Base-by-base conservation (phyloP, 345 rosid species). In the Lepidium africanum region DNA sequence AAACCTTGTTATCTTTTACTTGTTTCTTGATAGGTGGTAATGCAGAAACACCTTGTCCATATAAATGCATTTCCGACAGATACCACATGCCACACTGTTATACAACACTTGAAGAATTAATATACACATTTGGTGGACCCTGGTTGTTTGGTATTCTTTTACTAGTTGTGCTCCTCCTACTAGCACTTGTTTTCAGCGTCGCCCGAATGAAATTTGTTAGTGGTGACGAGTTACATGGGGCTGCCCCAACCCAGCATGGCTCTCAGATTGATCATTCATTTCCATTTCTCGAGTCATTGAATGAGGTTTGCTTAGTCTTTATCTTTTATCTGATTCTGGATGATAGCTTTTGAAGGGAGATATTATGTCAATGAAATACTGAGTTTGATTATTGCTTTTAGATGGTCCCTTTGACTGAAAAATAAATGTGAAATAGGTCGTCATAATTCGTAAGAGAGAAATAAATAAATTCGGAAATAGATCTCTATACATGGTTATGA, bases 91-190 rank as follows among this genome's bases (percentile, higher is more conserved):
- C 98, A 57, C 80, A 86, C 73, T 92, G 98, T 80, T 87, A 87
- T 65, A 92, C 98, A 8, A 79, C 92, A 38, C 85, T 92, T 59
- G 98, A 92, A 75, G 98, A 92, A 81, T 71, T 92, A 66, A 82
- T 92, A 37, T 85, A 92, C 82, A 87, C 98, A 63, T 92, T 92
- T 83, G 98, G 98, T 59, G 96, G 98, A 30, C 98, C 98, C 14
- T 92, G 96, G 98, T 60, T 78, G 54, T 92, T 92, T 69, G 86
- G 95, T 46, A 68, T 92, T 62, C 82, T 86, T 65, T 83, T 92
- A 30, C 71, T 92, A 67, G 81, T 84, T 74, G 81, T 89, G 57
- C 96, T 92, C 55, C 73, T 89, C 63, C 81, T 92, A 65, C 81
- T 92, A 76, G 89, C 98, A 47, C 84, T 92, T 37, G 96, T 89